Base-by-base conservation (phyloP, 1,284 basidiomycete species). In the Cutaneotrichosporon mucoides region DNA sequence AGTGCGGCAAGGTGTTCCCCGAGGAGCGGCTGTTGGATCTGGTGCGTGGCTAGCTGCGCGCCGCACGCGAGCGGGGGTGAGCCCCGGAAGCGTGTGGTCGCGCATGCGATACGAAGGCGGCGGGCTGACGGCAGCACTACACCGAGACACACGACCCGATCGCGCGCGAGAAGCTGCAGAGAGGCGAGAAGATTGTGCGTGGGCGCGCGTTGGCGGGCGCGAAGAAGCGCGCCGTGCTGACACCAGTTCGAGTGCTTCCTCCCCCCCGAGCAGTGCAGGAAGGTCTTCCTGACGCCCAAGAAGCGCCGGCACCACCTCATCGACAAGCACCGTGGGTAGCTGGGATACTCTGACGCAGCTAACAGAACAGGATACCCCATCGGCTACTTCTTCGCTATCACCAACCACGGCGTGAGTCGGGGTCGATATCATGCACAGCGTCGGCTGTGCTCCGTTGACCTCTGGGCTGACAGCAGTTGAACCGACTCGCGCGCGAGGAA, bases 111-210 rank as follows among this genome's bases (percentile, higher is more conserved):
- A 24, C 24, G 24, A 24, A 24, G 24, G 24, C 24, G 24, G 5
- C 6, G 11, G 36, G 47, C 50, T 62, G 43, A 60, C 50, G 50
- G 9, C 70, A 92, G 87, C 92, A 95, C 78, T 84, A 89, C 65
- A 87, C 86, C 13, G 92, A 95, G 79, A 89, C 87, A 63, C 92
- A 95, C 66, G 89, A 94, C 74, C 86, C 90, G 3, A 78, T 93
- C 15, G 85, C 87, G 24, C 84, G 84, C 8, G 78, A 90, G 50
- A 81, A 84, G 36, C 86, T 85, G 70, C 88, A 90, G 36, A 82
- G 87, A 53, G 91, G 91, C n/a, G 88, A 92, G 72, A 91, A 88
- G 77, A 93, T 89, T 53, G 92, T 92, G 68, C 58, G 89, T 83
- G 40, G 24, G 24, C 24, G 24, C 24, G 24, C 24, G 24, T 49